phyloP scores from a whole-genome alignment of 2,329 filamentous ascomycete species.

The Penicillium sp. region DNA sequence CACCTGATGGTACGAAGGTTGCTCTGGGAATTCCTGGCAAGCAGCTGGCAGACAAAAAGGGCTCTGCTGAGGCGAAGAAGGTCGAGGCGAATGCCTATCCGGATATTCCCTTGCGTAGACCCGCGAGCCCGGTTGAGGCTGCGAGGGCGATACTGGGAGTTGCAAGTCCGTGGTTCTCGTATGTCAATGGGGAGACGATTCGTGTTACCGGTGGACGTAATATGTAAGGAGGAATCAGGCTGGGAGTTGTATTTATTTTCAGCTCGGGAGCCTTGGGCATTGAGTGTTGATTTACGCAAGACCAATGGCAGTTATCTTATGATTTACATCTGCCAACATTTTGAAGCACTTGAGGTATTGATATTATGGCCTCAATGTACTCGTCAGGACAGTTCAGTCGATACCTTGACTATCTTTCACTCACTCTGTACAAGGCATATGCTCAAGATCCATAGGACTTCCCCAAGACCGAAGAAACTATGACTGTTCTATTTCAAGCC shows the following conservation, averaged over 20 bases:
- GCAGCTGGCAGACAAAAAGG: constrained; percentile 44
- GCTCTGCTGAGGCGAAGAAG: constrained; percentile 36
- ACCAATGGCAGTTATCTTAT: too few species aligned
- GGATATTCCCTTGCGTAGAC: constrained; percentile 77
- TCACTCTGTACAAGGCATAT: too few species aligned
- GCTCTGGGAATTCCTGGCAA: constrained; percentile 71
- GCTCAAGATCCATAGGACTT: too few species aligned
- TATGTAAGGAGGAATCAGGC: constrained; percentile 46
- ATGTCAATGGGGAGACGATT: constrained; percentile 84
- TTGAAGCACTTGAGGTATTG: too few species aligned
- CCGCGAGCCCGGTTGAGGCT: constrained; percentile 77
- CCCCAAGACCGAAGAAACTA: too few species aligned
- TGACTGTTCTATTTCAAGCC: too few species aligned
- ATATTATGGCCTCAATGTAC: too few species aligned
- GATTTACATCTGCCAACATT: too few species aligned
- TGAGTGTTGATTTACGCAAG: not conserved
- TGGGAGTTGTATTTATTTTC: not conserved
- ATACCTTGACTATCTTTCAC: too few species aligned
- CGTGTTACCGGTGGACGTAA: constrained; percentile 77
- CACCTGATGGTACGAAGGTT: constrained; percentile 73
- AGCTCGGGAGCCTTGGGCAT: not conserved
- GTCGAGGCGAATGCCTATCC: constrained; percentile 45
- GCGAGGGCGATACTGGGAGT: constrained; percentile 76
- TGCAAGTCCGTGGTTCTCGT: constrained; percentile 78
- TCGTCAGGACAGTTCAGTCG: too few species aligned